phyloP scores from a whole-genome alignment of 441 rosid genomes.

The Erodium chrysanthum region DNA sequence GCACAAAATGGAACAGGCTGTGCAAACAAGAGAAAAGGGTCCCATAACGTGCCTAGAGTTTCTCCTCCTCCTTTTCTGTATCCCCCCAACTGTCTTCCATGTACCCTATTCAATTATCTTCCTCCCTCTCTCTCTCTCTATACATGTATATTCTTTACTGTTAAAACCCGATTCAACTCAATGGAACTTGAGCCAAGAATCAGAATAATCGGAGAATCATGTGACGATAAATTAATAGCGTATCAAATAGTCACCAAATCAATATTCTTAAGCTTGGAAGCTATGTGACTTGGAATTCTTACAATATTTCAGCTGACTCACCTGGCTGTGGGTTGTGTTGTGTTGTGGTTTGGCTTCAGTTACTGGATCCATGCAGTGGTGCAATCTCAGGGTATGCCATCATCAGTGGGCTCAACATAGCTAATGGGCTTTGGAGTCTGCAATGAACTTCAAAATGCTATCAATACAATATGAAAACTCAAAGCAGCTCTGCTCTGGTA shows the following conservation, averaged over 20 bases:
- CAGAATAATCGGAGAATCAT: too few relatives aligned
- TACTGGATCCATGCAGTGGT: neutral
- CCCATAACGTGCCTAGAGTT: slow-evolving; percentile 53
- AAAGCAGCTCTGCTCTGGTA: neutral
- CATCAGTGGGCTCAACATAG: neutral
- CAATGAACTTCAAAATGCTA: neutral
- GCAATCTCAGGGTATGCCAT: neutral
- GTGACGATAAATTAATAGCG: too few relatives aligned
- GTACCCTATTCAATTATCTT: neutral
- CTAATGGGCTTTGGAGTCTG: neutral
- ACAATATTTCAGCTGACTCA: neutral
- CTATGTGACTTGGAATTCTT: too few relatives aligned
- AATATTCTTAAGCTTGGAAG: too few relatives aligned
- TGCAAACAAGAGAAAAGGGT: slow-evolving; percentile 15
- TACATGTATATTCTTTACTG: too few relatives aligned
- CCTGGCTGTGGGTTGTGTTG: neutral
- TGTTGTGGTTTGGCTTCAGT: neutral
- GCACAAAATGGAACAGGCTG: slow-evolving; percentile 42
- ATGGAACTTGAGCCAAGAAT: too few relatives aligned
- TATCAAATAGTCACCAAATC: too few relatives aligned
- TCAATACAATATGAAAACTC: neutral
- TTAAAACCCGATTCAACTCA: too few relatives aligned
- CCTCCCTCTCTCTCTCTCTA: neutral
- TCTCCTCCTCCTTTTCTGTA: slow-evolving; percentile 36
- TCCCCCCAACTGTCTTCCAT: slow-evolving; percentile 31